Evolutionary conservation across 1,284 basidiomycete species (phyloP).

Genomic region (Termitomyces sp.): DNA sequence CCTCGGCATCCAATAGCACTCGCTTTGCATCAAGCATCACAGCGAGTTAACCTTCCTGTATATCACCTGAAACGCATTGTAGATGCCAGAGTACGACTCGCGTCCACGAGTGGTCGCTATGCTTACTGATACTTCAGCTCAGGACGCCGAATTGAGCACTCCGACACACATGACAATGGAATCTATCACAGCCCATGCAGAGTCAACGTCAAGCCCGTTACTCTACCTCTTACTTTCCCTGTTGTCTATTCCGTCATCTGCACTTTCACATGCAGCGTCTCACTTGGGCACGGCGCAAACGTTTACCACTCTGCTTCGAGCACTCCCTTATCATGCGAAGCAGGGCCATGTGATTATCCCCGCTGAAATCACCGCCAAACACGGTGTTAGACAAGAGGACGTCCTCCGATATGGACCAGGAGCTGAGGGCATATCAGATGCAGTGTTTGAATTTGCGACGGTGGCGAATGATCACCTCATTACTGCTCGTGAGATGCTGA

Average conservation of each 20-base stretch:
- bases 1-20: conserved; percentile 82
- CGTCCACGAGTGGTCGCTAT: conserved; percentile 1
- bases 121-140: conserved; percentile 7
- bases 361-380: conserved; percentile 75
- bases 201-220: conserved; percentile 76
- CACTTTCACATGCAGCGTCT: conserved; percentile 74
- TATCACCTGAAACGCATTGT: conserved; percentile 86
- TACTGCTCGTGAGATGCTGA: conserved; percentile 78
- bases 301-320: conserved; percentile 69
- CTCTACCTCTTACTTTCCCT: conserved; percentile 78
- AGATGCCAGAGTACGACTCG: conserved; percentile 70
- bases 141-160: conserved; percentile 73
- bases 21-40: conserved; percentile 61
- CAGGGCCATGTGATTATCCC: conserved; percentile 79
- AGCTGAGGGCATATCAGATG: conserved; percentile 64
- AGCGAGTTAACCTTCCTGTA: conserved; percentile 45
- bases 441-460: conserved; percentile 86
- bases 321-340: conserved; percentile 70
- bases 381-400: conserved; percentile 83
- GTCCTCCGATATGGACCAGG: conserved; percentile 69
- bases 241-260: conserved; percentile 56
- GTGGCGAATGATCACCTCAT: conserved; percentile 88
- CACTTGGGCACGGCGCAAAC: conserved; percentile 74
- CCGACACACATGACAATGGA: conserved; percentile 70
- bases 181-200: conserved; percentile 65